Conservation (phyloP, 495 filamentous ascomycete genomes). For the Xylaria acuta region DNA sequence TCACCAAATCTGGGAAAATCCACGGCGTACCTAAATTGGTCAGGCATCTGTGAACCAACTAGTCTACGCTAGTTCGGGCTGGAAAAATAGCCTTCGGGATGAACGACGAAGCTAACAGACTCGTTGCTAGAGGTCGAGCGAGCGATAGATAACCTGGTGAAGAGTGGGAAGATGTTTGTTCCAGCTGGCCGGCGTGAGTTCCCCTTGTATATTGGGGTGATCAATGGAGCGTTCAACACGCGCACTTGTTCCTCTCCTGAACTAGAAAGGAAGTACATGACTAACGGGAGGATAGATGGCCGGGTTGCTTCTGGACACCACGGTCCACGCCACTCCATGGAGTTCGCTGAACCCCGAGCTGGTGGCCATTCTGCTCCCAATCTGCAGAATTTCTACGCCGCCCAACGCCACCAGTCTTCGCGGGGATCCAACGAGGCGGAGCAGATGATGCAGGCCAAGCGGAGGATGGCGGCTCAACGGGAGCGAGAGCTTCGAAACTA, state of each 20-base stretch:
- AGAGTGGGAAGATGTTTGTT: slow-evolving; percentile 92
- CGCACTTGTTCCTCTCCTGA: slow-evolving; percentile 33
- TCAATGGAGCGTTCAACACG: slow-evolving; percentile 24
- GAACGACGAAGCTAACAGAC: slow-evolving; percentile 34
- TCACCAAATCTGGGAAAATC: background rate
- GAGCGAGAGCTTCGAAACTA: slow-evolving; percentile 99
- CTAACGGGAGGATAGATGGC: slow-evolving; percentile 45
- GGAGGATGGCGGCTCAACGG: slow-evolving; percentile 96
- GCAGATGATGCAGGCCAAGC: slow-evolving; percentile 98
- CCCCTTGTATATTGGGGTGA: slow-evolving; percentile 33
- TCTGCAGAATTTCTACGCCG: slow-evolving; percentile 91
- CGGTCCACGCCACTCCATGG: slow-evolving; percentile 77
- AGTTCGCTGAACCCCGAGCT: slow-evolving; percentile 73
- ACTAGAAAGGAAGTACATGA: slow-evolving; percentile 7
- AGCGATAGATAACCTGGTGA: slow-evolving; percentile 91
- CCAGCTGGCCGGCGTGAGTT: slow-evolving; percentile 82
- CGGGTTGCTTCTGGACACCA: slow-evolving; percentile 48
- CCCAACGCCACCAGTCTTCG: slow-evolving; percentile 85
- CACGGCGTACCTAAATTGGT: background rate
- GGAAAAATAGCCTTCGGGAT: background rate
- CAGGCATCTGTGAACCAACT: slow-evolving; percentile 7
- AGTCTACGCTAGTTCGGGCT: slow-evolving; percentile 16
- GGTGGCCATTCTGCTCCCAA: slow-evolving; percentile 77
- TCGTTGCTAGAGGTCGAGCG: slow-evolving; percentile 85
- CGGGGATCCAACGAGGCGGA: slow-evolving; percentile 91